These are phyloP conservation scores for Gossypium raimondii DNA, from an alignment of 345 rosid genomes.

Conservation along the genomic window DNA sequence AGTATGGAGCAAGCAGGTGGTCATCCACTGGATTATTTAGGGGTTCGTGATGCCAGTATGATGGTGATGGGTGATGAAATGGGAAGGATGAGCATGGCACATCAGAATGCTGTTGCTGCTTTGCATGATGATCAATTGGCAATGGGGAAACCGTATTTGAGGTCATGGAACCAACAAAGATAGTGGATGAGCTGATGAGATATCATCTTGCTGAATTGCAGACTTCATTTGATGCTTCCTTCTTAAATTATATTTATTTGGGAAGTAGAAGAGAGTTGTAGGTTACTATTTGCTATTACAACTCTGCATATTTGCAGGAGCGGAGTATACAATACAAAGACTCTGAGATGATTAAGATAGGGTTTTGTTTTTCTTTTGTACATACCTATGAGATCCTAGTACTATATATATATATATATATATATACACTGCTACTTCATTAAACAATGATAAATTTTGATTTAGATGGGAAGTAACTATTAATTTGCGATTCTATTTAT, in stretches of 20 bases:
- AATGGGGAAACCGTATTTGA: neutral
- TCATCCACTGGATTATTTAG: neutral
- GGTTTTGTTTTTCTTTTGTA: too few relatives aligned
- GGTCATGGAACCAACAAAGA: constrained; percentile 18
- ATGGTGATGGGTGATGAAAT: neutral
- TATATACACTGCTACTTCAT: too few relatives aligned
- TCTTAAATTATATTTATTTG: neutral
- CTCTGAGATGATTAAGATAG: neutral
- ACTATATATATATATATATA: too few relatives aligned
- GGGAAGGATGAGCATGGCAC: neutral
- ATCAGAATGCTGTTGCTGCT: neutral
- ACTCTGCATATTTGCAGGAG: constrained; percentile 31
- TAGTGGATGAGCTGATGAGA: neutral
- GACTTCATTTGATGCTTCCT: neutral
- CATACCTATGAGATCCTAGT: constrained; percentile 9
- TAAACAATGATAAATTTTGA: too few relatives aligned
- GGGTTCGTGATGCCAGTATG: neutral
- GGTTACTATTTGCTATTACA: neutral
- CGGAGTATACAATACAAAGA: neutral
- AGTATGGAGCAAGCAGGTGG: neutral
- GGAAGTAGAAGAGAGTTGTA: neutral
- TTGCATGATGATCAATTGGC: neutral
- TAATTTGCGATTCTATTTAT: too few relatives aligned
- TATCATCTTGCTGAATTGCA: neutral
- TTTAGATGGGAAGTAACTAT: too few relatives aligned